These are phyloP conservation scores for Aspergillus asperescens DNA, from an alignment of 495 filamentous ascomycete species.

Conservation along the genomic window DNA sequence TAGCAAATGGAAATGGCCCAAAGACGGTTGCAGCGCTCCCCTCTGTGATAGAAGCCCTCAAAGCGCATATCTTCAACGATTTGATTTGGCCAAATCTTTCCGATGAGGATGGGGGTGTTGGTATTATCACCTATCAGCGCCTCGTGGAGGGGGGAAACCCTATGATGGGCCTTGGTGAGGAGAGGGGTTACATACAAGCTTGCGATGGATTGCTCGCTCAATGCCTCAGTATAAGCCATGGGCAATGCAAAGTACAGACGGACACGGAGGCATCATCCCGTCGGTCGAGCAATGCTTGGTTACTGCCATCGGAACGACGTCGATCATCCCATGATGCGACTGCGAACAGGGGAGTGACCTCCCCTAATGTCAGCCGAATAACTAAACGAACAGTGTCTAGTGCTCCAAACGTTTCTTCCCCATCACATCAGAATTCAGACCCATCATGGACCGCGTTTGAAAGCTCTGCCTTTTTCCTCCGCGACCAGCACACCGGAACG, in stretches of 20 bases:
- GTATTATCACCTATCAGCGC: slow-evolving; percentile 84
- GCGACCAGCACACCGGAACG: slow-evolving; percentile 57
- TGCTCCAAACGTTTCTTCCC: slow-evolving; percentile 16
- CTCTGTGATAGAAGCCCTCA: slow-evolving; percentile 79
- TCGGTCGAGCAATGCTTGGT: slow-evolving; percentile 41
- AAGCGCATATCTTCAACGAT: slow-evolving; percentile 94
- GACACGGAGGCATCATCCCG: slow-evolving; percentile 50
- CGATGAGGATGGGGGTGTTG: slow-evolving; percentile 91
- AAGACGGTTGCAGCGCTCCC: slow-evolving; percentile 83
- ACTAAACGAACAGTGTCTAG: slow-evolving; percentile 16
- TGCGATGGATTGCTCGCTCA: slow-evolving; percentile 76
- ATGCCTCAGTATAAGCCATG: slow-evolving; percentile 77
- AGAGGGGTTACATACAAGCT: slow-evolving; percentile 75
- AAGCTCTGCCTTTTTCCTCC: slow-evolving; percentile 87
- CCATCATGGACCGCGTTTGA: slow-evolving; percentile 54
- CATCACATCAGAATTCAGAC: slow-evolving; percentile 14
- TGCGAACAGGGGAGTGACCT: slow-evolving; percentile 28
- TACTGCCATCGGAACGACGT: slow-evolving; percentile 33
- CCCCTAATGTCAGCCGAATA: background rate
- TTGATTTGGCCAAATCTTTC: slow-evolving; percentile 97
- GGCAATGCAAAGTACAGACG: slow-evolving; percentile 66
- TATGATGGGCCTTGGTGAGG: slow-evolving; percentile 68
- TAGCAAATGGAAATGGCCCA: slow-evolving; percentile 64
- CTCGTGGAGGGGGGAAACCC: slow-evolving; percentile 82
- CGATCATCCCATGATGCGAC: slow-evolving; percentile 29